phyloP scores from a whole-genome alignment of 306 rosid species.

The Dalbergia cultrata region DNA sequence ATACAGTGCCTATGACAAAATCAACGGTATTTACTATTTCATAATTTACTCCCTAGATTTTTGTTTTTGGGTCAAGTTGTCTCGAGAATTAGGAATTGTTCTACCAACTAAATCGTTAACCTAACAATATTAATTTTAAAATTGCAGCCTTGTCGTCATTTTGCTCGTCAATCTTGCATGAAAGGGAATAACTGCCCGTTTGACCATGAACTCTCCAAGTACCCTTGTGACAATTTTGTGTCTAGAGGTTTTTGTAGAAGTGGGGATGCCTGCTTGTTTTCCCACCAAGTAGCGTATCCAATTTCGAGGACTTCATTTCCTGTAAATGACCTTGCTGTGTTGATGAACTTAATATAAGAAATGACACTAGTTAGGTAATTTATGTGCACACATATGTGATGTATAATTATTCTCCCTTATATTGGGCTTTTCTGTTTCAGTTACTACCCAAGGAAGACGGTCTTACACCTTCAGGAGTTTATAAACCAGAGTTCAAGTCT shows the following conservation, averaged over 20 bases:
- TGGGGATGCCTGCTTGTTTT: conserved; percentile 76
- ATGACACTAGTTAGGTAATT: background rate
- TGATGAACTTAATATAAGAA: background rate
- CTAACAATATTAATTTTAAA: conserved; percentile 39
- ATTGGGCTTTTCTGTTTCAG: conserved; percentile 51
- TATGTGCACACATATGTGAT: conserved; percentile 3
- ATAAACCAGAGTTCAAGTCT: conserved; percentile 56
- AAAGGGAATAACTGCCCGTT: conserved; percentile 91
- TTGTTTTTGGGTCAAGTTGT: conserved; percentile 23
- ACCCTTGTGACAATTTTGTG: conserved; percentile 75
- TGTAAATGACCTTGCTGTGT: conserved; percentile 1
- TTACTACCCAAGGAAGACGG: conserved; percentile 55
- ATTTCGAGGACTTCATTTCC: background rate
- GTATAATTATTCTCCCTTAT: background rate
- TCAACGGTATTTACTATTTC: conserved; percentile 63
- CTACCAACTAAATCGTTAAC: conserved; percentile 3
- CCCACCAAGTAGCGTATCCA: conserved; percentile 75
- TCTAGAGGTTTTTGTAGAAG: conserved; percentile 75
- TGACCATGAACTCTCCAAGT: conserved; percentile 86
- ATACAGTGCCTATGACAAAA: conserved; percentile 73
- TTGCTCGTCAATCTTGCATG: conserved; percentile 83
- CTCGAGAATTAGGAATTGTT: conserved; percentile 1
- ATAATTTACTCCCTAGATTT: background rate
- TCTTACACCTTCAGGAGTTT: conserved; percentile 47
- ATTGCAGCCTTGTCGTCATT: conserved; percentile 81